A percentile compares a stretch with the other conserved stretches of the same genome.
phyloP scores from a whole-genome alignment of 768 basidiomycete species.

The Auriscalpium vulgare region DNA sequence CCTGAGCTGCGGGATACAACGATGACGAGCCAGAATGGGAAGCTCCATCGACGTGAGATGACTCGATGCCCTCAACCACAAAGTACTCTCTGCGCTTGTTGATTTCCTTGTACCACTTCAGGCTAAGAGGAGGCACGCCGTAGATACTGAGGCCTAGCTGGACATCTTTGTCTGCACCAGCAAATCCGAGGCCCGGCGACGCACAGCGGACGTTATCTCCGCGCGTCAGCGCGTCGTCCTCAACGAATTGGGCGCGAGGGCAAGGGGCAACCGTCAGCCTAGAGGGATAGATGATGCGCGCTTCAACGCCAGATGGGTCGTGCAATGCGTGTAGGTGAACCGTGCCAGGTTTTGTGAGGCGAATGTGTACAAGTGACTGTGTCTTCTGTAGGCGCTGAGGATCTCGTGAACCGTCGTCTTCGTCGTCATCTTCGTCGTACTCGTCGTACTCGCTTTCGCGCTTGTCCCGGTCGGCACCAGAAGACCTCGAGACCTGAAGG shows the following conservation, averaged over 20 bases:
- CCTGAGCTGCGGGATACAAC: conserved; percentile 35
- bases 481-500: conserved; percentile 33
- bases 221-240: conserved; percentile 31
- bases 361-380: conserved; percentile 67
- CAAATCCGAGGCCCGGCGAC: conserved; percentile 21
- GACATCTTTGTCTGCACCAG: conserved; percentile 52
- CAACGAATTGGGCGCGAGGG: conserved; percentile 62
- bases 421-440: conserved; percentile 64
- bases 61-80: conserved; percentile 80
- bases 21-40: conserved; percentile 13
- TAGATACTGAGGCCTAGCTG: conserved; percentile 55
- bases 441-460: conserved; percentile 53
- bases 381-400: conserved; percentile 57
- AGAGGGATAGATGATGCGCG: conserved; percentile 56
- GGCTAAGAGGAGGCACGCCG: conserved; percentile 70
- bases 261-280: conserved; percentile 76
- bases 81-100: conserved; percentile 63
- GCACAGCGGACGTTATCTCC: conserved; percentile 51
- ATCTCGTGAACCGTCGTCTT: conserved; percentile 22
- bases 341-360: conserved; percentile 63
- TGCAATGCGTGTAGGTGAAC: conserved; percentile 67
- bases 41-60: conserved; percentile 29
- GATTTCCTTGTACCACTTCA: conserved; percentile 68
- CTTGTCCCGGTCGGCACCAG: conserved; percentile 21
- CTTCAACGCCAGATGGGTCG: conserved; percentile 63